A percentile compares a stretch with the other conserved stretches of the same genome.
Evolutionary conservation across 2,329 filamentous ascomycete genomes (phyloP).

Genomic region (Moelleriella libera): DNA sequence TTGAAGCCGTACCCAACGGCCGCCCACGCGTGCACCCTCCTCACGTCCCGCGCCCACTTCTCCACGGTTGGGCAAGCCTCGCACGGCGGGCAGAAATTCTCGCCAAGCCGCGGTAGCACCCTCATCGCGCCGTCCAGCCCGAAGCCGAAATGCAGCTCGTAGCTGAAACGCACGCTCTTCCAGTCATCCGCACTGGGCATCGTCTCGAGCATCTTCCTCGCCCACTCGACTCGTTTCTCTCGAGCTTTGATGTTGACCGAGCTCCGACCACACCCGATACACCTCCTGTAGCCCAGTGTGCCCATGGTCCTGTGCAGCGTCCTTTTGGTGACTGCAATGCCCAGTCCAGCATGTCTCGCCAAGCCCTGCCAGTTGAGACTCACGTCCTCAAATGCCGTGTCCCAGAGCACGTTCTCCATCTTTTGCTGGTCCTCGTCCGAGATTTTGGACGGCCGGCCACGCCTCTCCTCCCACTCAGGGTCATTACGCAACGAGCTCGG

Average conservation of each 20-base stretch:
- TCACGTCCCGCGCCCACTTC: slow-evolving; percentile 18
- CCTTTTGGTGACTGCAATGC: slow-evolving; percentile 17
- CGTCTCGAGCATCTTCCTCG: slow-evolving; percentile 16
- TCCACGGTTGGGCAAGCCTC: slow-evolving; percentile 7
- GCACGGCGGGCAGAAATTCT: slow-evolving; percentile 17
- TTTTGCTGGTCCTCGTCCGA: slow-evolving; percentile 18
- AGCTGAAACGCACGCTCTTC: slow-evolving; percentile 19
- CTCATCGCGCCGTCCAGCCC: slow-evolving; percentile 21
- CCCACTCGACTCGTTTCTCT: slow-evolving; percentile 19
- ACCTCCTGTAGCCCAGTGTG: slow-evolving; percentile 20
- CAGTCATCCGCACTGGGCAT: slow-evolving; percentile 15
- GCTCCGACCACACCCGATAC: slow-evolving; percentile 15
- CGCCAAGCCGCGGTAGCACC: slow-evolving; percentile 18
- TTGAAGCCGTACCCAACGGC: slow-evolving; percentile 21
- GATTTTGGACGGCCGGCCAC: slow-evolving; percentile 20
- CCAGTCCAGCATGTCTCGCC: slow-evolving; percentile 18
- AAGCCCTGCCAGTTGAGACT: slow-evolving; percentile 19
- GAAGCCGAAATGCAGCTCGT: slow-evolving; percentile 23
- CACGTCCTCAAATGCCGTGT: slow-evolving; percentile 15
- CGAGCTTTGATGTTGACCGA: slow-evolving; percentile 16
- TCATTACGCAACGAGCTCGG: slow-evolving; percentile 19
- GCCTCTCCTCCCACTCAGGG: slow-evolving; percentile 23
- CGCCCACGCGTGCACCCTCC: slow-evolving; percentile 19
- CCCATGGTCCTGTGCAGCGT: slow-evolving; percentile 23
- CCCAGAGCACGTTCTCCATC: slow-evolving; percentile 24